Conservation (phyloP, 1,284 basidiomycete genomes). For the Cryptococcus deneoformans region DNA sequence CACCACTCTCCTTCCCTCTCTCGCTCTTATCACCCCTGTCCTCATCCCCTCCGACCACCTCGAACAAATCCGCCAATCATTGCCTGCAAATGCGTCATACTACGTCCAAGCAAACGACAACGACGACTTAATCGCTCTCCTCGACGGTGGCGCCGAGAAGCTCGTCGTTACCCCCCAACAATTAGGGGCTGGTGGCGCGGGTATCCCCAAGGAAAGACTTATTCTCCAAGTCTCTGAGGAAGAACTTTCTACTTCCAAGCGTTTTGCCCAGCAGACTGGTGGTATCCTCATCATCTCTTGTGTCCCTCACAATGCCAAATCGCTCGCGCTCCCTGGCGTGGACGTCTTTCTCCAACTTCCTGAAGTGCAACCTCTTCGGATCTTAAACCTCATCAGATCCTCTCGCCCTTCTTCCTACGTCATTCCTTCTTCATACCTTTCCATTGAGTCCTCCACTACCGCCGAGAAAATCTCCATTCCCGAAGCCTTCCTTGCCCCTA, state of each 20-base stretch:
- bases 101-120: conserved; percentile 59
- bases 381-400: conserved; percentile 60
- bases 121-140: conserved; percentile 59
- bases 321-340: conserved; percentile 66
- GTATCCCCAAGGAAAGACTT: conserved; percentile 67
- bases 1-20: conserved; percentile 57
- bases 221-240: conserved; percentile 69
- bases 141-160: conserved; percentile 75
- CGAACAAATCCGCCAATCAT: conserved; percentile 34
- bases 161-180: conserved; percentile 66
- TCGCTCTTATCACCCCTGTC: conserved; percentile 72
- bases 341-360: conserved; percentile 60
- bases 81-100: conserved; percentile 43
- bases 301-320: conserved; percentile 60
- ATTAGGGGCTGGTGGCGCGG: conserved; percentile 58
- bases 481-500: conserved; percentile 79
- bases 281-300: conserved; percentile 32
- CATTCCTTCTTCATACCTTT: conserved; percentile 69
- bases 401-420: conserved; percentile 69
- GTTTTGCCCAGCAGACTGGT: conserved; percentile 49
- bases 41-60: conserved; percentile 54
- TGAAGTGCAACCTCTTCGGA: conserved; percentile 45
- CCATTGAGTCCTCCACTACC: conserved; percentile 56
- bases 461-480: conserved; percentile 65
- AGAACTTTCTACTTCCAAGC: conserved; percentile 65